Conservation (phyloP, 2,329 filamentous ascomycete genomes). For the Exophiala xenobiotica region DNA sequence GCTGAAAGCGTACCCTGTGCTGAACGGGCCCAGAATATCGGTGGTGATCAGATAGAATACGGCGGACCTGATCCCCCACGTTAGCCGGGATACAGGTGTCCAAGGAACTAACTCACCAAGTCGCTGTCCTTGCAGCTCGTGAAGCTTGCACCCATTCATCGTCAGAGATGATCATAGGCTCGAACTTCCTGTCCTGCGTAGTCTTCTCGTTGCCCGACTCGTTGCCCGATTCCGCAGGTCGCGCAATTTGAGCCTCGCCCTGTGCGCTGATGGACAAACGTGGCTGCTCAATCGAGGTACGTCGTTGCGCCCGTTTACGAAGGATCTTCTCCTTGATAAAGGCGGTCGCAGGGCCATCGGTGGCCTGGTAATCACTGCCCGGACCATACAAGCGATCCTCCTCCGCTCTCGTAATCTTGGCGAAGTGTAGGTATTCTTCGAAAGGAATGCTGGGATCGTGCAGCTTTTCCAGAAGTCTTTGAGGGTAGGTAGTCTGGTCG, state of each 20-base stretch:
- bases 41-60: slow-evolving; percentile 44
- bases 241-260: slow-evolving; percentile 11
- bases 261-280: slow-evolving; percentile 22
- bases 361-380: slow-evolving; percentile 11
- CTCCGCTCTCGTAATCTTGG: slow-evolving; percentile 36
- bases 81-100: not conserved
- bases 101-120: slow-evolving; percentile 38
- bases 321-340: slow-evolving; percentile 25
- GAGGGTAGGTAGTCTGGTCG: slow-evolving; percentile 11
- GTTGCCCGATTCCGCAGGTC: slow-evolving; percentile 8
- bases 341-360: slow-evolving; percentile 8
- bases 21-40: slow-evolving; percentile 36
- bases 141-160: slow-evolving; percentile 51
- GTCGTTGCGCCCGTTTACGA: slow-evolving; percentile 18
- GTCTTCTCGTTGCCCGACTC: slow-evolving; percentile 23
- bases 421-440: slow-evolving; percentile 44
- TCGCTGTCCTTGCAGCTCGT: slow-evolving; percentile 48
- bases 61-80: slow-evolving; percentile 18
- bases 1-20: slow-evolving; percentile 29
- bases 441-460: slow-evolving; percentile 35
- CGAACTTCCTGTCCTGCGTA: slow-evolving; percentile 22
- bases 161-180: slow-evolving; percentile 35
- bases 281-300: slow-evolving; percentile 8
- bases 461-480: slow-evolving; percentile 17
- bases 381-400: slow-evolving; percentile 32